These are phyloP conservation scores for Kwoniella bestiolae DNA, from an alignment of 768 basidiomycete species.

Conservation along the genomic window DNA sequence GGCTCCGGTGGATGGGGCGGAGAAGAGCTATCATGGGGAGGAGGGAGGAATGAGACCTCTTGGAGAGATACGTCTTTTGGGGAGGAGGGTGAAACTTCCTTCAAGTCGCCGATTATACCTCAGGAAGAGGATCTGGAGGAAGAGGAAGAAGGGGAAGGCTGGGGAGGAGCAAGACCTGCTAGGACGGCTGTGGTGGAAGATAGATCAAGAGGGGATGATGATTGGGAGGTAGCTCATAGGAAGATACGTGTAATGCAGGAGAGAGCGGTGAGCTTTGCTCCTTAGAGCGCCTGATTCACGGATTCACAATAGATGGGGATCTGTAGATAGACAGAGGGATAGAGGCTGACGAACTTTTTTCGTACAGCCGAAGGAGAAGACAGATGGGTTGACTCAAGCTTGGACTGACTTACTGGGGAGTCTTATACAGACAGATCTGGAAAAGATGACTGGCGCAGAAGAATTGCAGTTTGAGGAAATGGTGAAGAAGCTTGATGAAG, in stretches of 20 bases:
- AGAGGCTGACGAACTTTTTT: not conserved
- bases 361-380: conserved; percentile 39
- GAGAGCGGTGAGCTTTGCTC: conserved; percentile 53
- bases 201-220: conserved; percentile 32
- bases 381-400: conserved; percentile 28
- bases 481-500: conserved; percentile 26
- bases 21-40: conserved; percentile 11
- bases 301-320: too few species aligned
- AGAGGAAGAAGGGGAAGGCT: conserved; percentile 34
- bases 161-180: conserved; percentile 28
- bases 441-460: conserved; percentile 39
- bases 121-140: conserved; percentile 27
- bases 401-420: conserved; percentile 41
- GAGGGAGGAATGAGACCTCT: conserved; percentile 5
- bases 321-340: not conserved
- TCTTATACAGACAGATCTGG: conserved; percentile 43
- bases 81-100: conserved; percentile 2
- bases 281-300: too few species aligned
- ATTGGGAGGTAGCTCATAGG: conserved; percentile 54
- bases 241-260: conserved; percentile 39
- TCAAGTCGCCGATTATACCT: conserved; percentile 2
- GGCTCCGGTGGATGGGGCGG: conserved; percentile 14
- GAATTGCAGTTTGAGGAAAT: conserved; percentile 27
- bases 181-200: not conserved
- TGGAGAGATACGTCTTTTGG: conserved; percentile 18